Base-by-base conservation (phyloP, 2,329 filamentous ascomycete species). In the Elsinoe arachidis region DNA sequence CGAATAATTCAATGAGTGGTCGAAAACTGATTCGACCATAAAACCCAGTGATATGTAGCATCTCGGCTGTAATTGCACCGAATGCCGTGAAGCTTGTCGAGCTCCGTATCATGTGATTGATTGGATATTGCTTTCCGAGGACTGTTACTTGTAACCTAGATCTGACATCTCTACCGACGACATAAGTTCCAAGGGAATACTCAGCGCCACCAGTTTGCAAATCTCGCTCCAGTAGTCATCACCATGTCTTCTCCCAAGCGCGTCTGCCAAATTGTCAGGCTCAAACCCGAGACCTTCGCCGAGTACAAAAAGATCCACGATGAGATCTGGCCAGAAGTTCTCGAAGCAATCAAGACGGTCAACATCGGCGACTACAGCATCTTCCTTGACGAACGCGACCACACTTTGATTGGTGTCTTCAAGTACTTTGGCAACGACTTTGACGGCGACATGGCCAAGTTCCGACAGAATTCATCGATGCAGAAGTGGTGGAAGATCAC, bases 401-500 rank as follows among this genome's bases (percentile, higher is more conserved):
- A 80, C 56, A 84, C 84, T 41, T 76, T 92, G 1, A 91, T 91
- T 67, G 85, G 86, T 0, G 83, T 76, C 21, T 89, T 90, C 76
- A 90, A 88, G 69, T 92, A 91, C 65, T 76, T 86, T n/a, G 88
- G 88, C 0, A 80, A 80, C 59, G 80, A 88, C 61, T 90, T 81
- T 60, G 83, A 80, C 2, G 84, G 77, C 9, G 88, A 92, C 66
- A 91, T 92, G 88, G 79, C 81, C 69, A 78, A 76, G 60, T 90
- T 91, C 87, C 77, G 79, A 1, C 82, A 81, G 58, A 89, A 90
- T 63, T 79, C 81, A 1, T 85, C 84, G 66, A 85, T 91, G 34
- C 79, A 82, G 57, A 83, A 87, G 69, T 92, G 88, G 88, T 92
- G 87, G 87, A 75, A 74, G 58, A 85, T 91, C 83, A 91, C 88